These are phyloP conservation scores for Coniella vitis DNA, from an alignment of 2,329 filamentous ascomycete genomes.

Conservation along the genomic window DNA sequence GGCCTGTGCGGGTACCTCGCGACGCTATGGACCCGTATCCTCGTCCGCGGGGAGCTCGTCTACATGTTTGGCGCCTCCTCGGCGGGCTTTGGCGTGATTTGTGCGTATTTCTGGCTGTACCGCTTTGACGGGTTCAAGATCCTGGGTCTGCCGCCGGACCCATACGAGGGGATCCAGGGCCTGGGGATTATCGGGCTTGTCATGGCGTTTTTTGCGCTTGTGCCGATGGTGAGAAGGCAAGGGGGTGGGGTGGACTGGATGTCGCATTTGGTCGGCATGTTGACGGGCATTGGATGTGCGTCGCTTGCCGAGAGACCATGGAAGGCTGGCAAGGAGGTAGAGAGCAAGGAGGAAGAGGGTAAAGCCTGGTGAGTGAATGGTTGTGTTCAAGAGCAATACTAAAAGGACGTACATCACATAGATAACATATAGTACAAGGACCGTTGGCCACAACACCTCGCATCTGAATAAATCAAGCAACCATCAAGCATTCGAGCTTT, in stretches of 20 bases:
- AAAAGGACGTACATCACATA: too few species aligned
- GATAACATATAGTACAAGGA: too few species aligned
- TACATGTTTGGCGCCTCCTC: conserved; percentile 61
- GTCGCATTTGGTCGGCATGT: conserved; percentile 47
- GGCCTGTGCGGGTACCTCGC: conserved; percentile 53
- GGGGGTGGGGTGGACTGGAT: conserved; percentile 41
- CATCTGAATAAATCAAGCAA: too few species aligned
- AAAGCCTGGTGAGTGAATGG: not conserved
- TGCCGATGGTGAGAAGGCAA: conserved; percentile 36
- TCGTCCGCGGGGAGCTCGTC: conserved; percentile 35
- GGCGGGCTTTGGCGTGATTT: conserved; percentile 53
- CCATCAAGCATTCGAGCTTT: too few species aligned
- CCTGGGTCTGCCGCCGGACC: conserved; percentile 49
- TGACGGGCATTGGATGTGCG: conserved; percentile 37
- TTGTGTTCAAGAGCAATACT: too few species aligned
- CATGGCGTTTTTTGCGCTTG: conserved; percentile 40
- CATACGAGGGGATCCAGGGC: conserved; percentile 44
- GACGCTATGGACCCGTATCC: conserved; percentile 45
- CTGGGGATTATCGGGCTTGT: conserved; percentile 47
- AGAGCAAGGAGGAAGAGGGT: not conserved
- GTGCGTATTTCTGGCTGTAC: conserved; percentile 56
- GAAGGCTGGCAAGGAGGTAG: conserved; percentile 17
- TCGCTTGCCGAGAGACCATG: conserved; percentile 28
- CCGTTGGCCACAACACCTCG: too few species aligned
- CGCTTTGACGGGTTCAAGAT: conserved; percentile 50